phyloP scores from a whole-genome alignment of 352 stramenopile species.

The Phytophthora pini region DNA sequence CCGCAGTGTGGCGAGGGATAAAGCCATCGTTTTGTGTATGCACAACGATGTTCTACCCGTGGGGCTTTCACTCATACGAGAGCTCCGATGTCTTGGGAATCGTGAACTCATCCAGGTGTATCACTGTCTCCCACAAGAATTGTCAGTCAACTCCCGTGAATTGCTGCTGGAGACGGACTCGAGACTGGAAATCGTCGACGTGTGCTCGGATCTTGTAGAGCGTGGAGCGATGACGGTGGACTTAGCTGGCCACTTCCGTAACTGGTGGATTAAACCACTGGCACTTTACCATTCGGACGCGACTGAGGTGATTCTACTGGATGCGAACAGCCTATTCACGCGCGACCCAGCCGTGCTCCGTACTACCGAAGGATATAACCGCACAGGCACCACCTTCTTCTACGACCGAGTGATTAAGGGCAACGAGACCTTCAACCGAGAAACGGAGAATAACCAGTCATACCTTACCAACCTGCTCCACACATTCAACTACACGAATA shows the following conservation, averaged over 20 bases:
- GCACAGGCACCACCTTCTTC: constrained; percentile 70
- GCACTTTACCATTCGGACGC: constrained; percentile 57
- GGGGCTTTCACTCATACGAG: constrained; percentile 49
- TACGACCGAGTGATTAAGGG: constrained; percentile 59
- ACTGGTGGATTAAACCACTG: constrained; percentile 68
- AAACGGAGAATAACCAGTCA: constrained; percentile 37
- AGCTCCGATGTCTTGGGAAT: constrained; percentile 56
- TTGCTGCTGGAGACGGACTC: constrained; percentile 38
- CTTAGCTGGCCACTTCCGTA: constrained; percentile 40
- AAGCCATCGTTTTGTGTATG: constrained; percentile 51
- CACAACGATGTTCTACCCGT: constrained; percentile 48
- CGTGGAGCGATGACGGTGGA: constrained; percentile 5
- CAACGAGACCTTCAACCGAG: constrained; percentile 37
- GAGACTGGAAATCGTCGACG: constrained; percentile 50
- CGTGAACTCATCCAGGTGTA: constrained; percentile 57
- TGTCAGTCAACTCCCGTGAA: constrained; percentile 34
- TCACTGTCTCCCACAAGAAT: constrained; percentile 49
- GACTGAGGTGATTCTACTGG: constrained; percentile 54
- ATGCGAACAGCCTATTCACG: constrained; percentile 60
- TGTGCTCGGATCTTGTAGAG: constrained; percentile 40
- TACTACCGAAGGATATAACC: constrained; percentile 42
- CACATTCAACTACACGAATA: constrained; percentile 51
- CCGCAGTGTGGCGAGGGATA: constrained; percentile 18
- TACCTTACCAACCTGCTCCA: constrained; percentile 50
- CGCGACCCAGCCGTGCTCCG: constrained; percentile 47